Base-by-base conservation (phyloP, 2,329 filamentous ascomycete species). In the Pseudogymnoascus sp. region DNA sequence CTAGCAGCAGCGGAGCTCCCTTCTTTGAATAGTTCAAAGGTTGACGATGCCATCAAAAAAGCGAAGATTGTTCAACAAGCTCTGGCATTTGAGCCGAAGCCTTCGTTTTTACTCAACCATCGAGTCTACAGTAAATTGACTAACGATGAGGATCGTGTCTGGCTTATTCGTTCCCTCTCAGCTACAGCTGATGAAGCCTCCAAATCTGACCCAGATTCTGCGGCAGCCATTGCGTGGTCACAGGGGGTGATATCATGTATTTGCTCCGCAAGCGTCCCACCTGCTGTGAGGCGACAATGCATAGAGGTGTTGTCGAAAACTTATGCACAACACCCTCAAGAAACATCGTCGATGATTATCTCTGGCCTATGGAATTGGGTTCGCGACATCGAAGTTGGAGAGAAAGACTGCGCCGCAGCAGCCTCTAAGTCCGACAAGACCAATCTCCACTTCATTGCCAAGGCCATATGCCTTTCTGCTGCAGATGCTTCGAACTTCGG, bases 21-120 rank as follows among this genome's bases (percentile, higher is more conserved):
- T 9, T 69, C 84, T 11, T 75, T 83, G 61, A 77, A 78, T 22
- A 77, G 80, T 37, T 76, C 84, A 12, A 82, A 86, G 59, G 79
- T 81, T 66, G 74, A 81, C 41, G 70, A 80, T 2, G 69, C 86
- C 35, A 72, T 82, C 20, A 87, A 88, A 68, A 86, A 85, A 67
- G 79, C 83, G 22, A 77, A 83, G 30, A 75, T 91, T 25, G 72
- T 81, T 22, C 82, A 85, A 58, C 85, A 90, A 67, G 84, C 84
- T 9, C 78, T 96, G 63, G 79, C 80, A 1, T 73, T 86, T 37
- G 85, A 87, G n/a, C 86, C 90, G 0, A 96, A 96, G 71, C 86
- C 89, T 12, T 96, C 93, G 0, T 94, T 96, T 72, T 77, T 97
- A 18, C 79, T 97, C 5, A 96, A 90, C 68, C 82, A 88, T 34